Evolutionary conservation across 140 eudicot genomes (phyloP), one percentile per base, ranked within the genome.

Genomic region (Anethum foeniculum): DNA sequence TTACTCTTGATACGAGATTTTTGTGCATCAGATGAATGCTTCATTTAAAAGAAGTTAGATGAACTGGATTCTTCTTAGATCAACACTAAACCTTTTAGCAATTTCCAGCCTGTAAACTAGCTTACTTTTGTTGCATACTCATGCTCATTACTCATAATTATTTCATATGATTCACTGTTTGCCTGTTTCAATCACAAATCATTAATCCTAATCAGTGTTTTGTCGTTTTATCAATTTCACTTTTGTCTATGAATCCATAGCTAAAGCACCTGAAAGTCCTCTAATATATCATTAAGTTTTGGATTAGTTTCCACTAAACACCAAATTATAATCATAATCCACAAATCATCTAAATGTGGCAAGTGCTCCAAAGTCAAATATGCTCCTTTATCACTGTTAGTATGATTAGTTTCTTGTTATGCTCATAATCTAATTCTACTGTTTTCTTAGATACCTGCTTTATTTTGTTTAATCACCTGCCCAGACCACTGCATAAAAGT

Each of bases 1-100:
- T 34, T 34, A 34, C 38, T 34, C 38, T n/a, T n/a, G n/a, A n/a
- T n/a, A n/a, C n/a, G n/a, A n/a, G 41, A 4, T 4, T 44, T 44
- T 44, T 44, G 6, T 15, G 60, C 60, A 51, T 38, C 60, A 1
- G n/a, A 18, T 51, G 27, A 6, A 19, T 5, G 27, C 25, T 54
- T 19, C 64, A 21, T 54, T 54, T 16, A 18, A 21, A 54, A 4
- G 5, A 54, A n/a, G n/a, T n/a, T n/a, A n/a, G n/a, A n/a, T 75
- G 64, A 49, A 25, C 79, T 75, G 79, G 79, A 75, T 47, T 44
- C 34, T 41, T 73, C 62, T 75, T 27, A 18, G 43, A 75, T 75
- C 54, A 75, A 5, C 13, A 68, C 8, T 0, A 30, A 46, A 27
- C 51, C 23, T 25, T 27, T 75, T 47, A 46, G 39, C 39, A 78